phyloP scores from a whole-genome alignment of 768 basidiomycete genomes.

The Kwoniella shandongensis region DNA sequence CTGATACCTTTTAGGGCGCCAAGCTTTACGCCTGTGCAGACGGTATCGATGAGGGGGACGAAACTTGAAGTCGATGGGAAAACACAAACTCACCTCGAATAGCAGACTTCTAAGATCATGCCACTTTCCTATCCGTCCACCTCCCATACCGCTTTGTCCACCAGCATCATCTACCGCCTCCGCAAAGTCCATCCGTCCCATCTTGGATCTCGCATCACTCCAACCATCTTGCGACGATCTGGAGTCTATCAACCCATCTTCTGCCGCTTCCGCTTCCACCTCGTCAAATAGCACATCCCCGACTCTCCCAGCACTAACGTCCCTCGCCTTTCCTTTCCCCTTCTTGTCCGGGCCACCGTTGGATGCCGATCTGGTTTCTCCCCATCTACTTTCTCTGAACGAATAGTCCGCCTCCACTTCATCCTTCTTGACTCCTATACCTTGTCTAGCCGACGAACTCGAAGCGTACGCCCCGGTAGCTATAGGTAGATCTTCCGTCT shows the following conservation, averaged over 20 bases:
- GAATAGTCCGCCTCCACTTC: constrained; percentile 3
- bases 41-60: no score
- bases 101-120: constrained; percentile 42
- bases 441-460: constrained; percentile 19
- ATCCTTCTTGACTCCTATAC: constrained; percentile 22
- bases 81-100: constrained; percentile 50
- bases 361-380: background rate
- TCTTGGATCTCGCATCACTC: background rate
- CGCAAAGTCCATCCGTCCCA: constrained; percentile 8
- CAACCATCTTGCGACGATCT: background rate
- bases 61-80: no score
- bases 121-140: constrained; percentile 7
- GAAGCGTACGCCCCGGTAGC: background rate
- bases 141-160: background rate
- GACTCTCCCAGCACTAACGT: background rate
- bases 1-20: no score
- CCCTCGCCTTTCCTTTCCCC: constrained; percentile 2
- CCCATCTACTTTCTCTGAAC: background rate
- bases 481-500: background rate
- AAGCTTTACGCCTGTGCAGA: no score
- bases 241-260: background rate
- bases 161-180: constrained; percentile 12
- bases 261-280: background rate
- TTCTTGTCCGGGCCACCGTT: background rate
- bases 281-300: constrained; percentile 1